Evolutionary conservation across 805 yeast genomes (phyloP), one percentile per base, ranked within the genome.

Genomic region (Pichia thaimueangensis): DNA sequence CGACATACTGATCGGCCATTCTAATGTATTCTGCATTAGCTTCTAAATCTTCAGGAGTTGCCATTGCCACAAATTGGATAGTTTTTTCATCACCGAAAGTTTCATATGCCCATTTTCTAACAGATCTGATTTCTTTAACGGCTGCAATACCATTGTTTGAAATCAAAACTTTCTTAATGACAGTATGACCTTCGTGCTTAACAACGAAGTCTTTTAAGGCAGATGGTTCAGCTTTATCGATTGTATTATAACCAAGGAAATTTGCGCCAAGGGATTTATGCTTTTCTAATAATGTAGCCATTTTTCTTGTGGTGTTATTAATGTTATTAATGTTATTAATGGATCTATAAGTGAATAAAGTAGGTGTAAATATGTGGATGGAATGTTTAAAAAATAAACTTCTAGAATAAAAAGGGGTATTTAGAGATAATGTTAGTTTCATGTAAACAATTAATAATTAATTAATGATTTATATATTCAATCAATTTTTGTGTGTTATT

Each of bases 61-160:
- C 97, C 99, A 93, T 93, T 32, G 86, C 97, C 28, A 91, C 93
- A 61, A 93, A 94, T 55, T 86, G 86, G 51, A 93, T 85, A 43
- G 95, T 87, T 59, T 85, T 77, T 65, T 93, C 97, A 59, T 94
- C 82, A 49, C 96, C 96, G 68, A 93, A 93, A n/a, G 97, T 88
- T 64, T 93, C 97, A 66, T 93, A 93, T 21, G 98, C 89, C 99
- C 99, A 93, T 73, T 91, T 93, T 68, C 98, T 80, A 34, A 93
- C 89, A 9, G 96, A 86, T 57, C 99, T 77, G 63, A 93, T 94
- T 70, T 93, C 97, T 65, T 93, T 93, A 46, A 93, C 99, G 37
- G 99, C 99, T 16, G 95, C 98, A 63, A 93, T 94, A 78, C 99
- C 99, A 62, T 93, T 93, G 67, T 94, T 94, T 46, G 99, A 97